Conservation (phyloP, 208 protist species). For the Leishmania gerbilli region DNA sequence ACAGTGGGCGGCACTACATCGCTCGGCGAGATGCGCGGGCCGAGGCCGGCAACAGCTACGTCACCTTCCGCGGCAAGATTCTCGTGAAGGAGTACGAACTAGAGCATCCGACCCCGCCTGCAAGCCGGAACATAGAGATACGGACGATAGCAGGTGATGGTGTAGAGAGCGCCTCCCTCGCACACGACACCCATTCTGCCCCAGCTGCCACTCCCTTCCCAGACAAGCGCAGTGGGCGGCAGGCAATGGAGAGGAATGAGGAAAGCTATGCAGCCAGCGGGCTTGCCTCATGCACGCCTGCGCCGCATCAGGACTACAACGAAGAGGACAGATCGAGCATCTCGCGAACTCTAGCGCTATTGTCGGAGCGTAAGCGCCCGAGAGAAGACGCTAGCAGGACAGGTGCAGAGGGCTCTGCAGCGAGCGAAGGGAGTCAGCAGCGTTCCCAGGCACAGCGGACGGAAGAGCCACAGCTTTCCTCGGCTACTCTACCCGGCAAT, state of each 20-base stretch:
- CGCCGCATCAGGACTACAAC: not conserved
- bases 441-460: not conserved
- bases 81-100: conserved; percentile 82
- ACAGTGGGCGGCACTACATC: conserved; percentile 80
- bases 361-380: conserved; percentile 27
- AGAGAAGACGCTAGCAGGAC: conserved; percentile 17
- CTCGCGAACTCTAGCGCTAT: conserved; percentile 25
- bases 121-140: not conserved
- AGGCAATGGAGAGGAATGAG: conserved; percentile 4
- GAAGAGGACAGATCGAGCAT: conserved; percentile 17
- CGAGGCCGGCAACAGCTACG: conserved; percentile 43
- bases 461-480: not conserved
- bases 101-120: conserved; percentile 40
- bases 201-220: conserved; percentile 19
- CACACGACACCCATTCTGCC: not conserved
- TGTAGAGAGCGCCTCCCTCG: not conserved
- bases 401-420: not conserved
- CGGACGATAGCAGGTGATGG: not conserved
- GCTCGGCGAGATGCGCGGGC: conserved; percentile 57
- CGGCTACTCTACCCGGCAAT: not conserved
- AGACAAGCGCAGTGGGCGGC: not conserved
- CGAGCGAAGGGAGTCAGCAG: not conserved
- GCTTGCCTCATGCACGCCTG: not conserved
- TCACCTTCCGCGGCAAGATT: conserved; percentile 84
- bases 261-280: conserved; percentile 6